These are phyloP conservation scores for Daldinia sp. DNA, from an alignment of 2,329 filamentous ascomycete species.

Conservation along the genomic window DNA sequence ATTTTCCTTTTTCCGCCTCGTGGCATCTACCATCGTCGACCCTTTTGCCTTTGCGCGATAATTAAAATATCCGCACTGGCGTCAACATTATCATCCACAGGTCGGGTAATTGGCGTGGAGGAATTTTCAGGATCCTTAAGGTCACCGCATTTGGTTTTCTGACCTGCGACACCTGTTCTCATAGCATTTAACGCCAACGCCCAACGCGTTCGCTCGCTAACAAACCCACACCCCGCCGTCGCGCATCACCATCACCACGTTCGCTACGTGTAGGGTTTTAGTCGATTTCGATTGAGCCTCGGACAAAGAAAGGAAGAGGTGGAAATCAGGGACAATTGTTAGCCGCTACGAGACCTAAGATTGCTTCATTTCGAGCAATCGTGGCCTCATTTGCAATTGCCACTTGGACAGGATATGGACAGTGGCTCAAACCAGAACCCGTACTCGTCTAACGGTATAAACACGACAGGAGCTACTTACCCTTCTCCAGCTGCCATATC, in stretches of 20 bases:
- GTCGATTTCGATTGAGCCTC: slow-evolving; percentile 22
- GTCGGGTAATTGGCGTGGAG: slow-evolving; percentile 52
- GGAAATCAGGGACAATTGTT: slow-evolving; percentile 34
- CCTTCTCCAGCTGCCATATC: slow-evolving; percentile 65
- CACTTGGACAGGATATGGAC: slow-evolving; percentile 61
- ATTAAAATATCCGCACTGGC: slow-evolving; percentile 45
- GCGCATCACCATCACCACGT: slow-evolving; percentile 20
- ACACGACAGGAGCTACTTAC: slow-evolving; percentile 64
- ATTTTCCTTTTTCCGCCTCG: slow-evolving; percentile 36
- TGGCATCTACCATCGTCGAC: slow-evolving; percentile 44
- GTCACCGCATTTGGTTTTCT: slow-evolving; percentile 41
- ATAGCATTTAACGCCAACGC: slow-evolving; percentile 10
- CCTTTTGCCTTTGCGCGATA: slow-evolving; percentile 41
- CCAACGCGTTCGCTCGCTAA: slow-evolving; percentile 28
- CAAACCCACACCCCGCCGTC: neutral
- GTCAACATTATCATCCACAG: slow-evolving; percentile 44
- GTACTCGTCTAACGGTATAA: slow-evolving; percentile 68
- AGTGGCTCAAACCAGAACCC: slow-evolving; percentile 57
- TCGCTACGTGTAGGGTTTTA: slow-evolving; percentile 13
- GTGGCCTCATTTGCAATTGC: slow-evolving; percentile 43
- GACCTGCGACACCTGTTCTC: slow-evolving; percentile 34
- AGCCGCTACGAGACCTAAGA: slow-evolving; percentile 41
- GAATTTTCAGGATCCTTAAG: slow-evolving; percentile 45
- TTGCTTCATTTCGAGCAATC: slow-evolving; percentile 46
- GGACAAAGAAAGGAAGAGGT: slow-evolving; percentile 20